phyloP scores from a whole-genome alignment of 192 early-diverging fungal genomes.

The Dissophora globulifera region DNA sequence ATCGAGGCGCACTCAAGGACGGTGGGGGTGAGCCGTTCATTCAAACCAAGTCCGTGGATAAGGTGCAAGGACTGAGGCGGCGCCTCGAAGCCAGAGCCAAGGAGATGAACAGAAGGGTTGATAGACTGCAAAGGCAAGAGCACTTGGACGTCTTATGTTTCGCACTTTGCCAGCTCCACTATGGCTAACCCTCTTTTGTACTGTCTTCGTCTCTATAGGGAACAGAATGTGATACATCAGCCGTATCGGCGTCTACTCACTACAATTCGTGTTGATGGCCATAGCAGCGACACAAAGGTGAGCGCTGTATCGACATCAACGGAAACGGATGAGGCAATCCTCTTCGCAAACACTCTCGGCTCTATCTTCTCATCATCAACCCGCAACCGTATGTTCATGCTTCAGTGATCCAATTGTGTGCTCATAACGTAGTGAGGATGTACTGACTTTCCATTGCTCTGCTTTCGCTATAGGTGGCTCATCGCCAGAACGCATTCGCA shows the following conservation, averaged over 20 bases:
- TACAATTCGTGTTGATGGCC: background rate
- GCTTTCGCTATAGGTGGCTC: background rate
- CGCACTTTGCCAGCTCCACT: too few relatives aligned
- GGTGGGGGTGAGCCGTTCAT: too few relatives aligned
- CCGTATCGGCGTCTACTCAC: constrained; percentile 10
- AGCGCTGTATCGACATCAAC: background rate
- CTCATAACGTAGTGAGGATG: too few relatives aligned
- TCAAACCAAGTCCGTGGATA: background rate
- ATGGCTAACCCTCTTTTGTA: too few relatives aligned
- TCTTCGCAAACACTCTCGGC: background rate
- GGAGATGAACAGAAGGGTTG: constrained; percentile 16
- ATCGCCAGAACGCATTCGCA: background rate
- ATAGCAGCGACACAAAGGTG: background rate
- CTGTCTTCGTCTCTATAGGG: background rate
- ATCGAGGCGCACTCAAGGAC: too few relatives aligned
- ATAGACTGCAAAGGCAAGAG: constrained; percentile 18
- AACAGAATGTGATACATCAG: background rate
- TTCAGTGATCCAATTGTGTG: background rate
- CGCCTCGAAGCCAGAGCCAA: constrained; percentile 8
- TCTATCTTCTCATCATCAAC: background rate
- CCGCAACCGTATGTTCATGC: background rate
- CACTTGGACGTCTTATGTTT: too few relatives aligned
- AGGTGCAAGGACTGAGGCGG: constrained; percentile 5
- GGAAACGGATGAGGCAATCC: background rate
- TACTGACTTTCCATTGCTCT: background rate